phyloP scores from a whole-genome alignment of 1,284 basidiomycete genomes.

The Cystobasidium sp. region DNA sequence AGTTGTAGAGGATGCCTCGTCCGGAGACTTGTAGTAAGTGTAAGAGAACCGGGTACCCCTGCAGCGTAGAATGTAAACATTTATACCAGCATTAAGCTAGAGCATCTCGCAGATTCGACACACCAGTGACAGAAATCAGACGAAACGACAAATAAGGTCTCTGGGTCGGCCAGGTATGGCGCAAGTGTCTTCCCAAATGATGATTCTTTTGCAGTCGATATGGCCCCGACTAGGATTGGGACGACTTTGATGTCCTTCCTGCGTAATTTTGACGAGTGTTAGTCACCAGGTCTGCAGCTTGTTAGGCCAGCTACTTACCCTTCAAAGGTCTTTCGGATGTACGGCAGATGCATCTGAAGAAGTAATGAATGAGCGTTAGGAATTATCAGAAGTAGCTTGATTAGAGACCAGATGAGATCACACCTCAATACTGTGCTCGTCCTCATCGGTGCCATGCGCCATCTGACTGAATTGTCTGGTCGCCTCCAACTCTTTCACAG shows the following conservation, averaged over 20 bases:
- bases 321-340: slow-evolving; percentile 83
- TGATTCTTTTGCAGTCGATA: slow-evolving; percentile 67
- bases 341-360: slow-evolving; percentile 71
- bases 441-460: slow-evolving; percentile 74
- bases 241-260: slow-evolving; percentile 79
- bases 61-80: background rate
- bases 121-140: slow-evolving; percentile 99
- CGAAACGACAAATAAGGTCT: slow-evolving; percentile 87
- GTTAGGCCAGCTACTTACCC: slow-evolving; percentile 62
- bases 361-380: background rate
- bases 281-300: background rate
- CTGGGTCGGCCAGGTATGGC: slow-evolving; percentile 73
- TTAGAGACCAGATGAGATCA: background rate
- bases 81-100: background rate
- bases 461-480: slow-evolving; percentile 77
- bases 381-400: background rate
- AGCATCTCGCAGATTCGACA: slow-evolving; percentile 49
- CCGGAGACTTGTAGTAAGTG: slow-evolving; percentile 82
- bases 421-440: slow-evolving; percentile 98
- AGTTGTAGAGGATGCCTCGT: slow-evolving; percentile 59
- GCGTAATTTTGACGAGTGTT: background rate
- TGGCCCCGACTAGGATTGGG: slow-evolving; percentile 87
- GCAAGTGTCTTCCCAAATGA: slow-evolving; percentile 73
- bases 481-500: slow-evolving; percentile 68
- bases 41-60: slow-evolving; percentile 91